Percentiles rank a stretch among this genome's conserved stretches.
Evolutionary conservation across 768 basidiomycete genomes (phyloP).

Genomic region (Mycena pura): DNA sequence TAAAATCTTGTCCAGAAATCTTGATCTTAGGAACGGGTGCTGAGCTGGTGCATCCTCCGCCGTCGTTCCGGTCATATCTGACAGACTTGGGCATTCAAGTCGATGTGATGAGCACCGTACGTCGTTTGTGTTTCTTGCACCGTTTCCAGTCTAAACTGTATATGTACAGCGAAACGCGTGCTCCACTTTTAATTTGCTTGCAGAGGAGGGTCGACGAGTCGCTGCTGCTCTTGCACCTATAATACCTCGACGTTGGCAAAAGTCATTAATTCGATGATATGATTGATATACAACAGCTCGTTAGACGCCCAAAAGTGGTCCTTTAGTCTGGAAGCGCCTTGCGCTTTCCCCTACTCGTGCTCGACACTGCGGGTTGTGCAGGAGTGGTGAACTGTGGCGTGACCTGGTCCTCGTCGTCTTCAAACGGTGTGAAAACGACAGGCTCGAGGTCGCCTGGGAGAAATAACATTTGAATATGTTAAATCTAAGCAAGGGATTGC

Average conservation of each 20-base stretch:
- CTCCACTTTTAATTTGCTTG: constrained; percentile 91
- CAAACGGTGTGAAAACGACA: constrained; percentile 60
- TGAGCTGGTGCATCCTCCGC: constrained; percentile 72
- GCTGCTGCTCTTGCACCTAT: constrained; percentile 89
- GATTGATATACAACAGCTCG: background rate
- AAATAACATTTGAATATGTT: constrained; percentile 15
- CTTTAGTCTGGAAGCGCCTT: constrained; percentile 50
- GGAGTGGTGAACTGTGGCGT: constrained; percentile 23
- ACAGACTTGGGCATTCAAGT: constrained; percentile 82
- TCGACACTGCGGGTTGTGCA: constrained; percentile 38
- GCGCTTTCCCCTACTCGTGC: constrained; percentile 66
- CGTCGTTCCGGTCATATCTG: constrained; percentile 67
- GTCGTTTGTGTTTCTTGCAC: constrained; percentile 29
- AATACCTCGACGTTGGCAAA: constrained; percentile 56
- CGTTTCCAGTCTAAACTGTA: constrained; percentile 44
- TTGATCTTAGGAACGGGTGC: constrained; percentile 88
- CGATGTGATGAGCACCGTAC: constrained; percentile 85
- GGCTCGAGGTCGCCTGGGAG: constrained; percentile 62
- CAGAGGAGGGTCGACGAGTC: constrained; percentile 92
- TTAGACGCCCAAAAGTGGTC: background rate
- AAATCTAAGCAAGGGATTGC: constrained; percentile 1
- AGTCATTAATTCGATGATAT: constrained; percentile 4
- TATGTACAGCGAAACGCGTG: constrained; percentile 59
- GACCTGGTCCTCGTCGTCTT: constrained; percentile 68
- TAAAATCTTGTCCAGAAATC: constrained; percentile 65